Percentiles rank a stretch among this genome's conserved stretches.
These are phyloP conservation scores for Heterobasidion annosum DNA, from an alignment of 1,284 basidiomycete species.

Conservation along the genomic window DNA sequence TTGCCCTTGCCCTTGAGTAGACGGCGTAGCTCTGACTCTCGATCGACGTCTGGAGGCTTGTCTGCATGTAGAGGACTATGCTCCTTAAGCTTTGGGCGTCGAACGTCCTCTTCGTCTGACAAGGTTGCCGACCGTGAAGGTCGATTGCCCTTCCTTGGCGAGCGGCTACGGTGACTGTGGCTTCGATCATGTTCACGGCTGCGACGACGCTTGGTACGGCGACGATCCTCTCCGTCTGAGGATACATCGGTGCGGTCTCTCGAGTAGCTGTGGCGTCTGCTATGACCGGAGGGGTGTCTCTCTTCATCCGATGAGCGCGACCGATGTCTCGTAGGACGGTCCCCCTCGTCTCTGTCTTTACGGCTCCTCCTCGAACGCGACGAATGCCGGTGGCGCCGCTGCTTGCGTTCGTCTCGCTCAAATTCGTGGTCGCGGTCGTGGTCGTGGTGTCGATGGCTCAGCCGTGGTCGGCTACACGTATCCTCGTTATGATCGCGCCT, in stretches of 20 bases:
- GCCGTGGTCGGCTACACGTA: constrained; percentile 18
- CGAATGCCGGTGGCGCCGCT: constrained; percentile 17
- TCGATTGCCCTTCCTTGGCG: constrained; percentile 2
- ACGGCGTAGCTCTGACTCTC: constrained; percentile 15
- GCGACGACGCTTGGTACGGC: constrained; percentile 1
- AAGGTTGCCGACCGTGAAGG: constrained; percentile 7
- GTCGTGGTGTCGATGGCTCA: constrained; percentile 4
- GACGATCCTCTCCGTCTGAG: background rate
- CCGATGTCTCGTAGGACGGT: background rate
- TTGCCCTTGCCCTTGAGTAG: constrained; percentile 25
- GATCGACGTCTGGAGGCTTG: constrained; percentile 10
- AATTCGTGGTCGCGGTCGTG: background rate
- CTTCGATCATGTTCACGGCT: background rate
- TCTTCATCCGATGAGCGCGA: background rate
- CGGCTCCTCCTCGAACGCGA: background rate
- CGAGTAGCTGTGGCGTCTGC: background rate
- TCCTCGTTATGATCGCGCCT: constrained; percentile 33
- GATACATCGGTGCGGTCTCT: background rate
- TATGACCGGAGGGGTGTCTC: background rate
- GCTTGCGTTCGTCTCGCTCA: constrained; percentile 12
- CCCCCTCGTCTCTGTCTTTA: background rate
- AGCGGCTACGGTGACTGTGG: background rate
- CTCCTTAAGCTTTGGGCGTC: constrained; percentile 4
- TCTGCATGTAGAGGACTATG: constrained; percentile 12
- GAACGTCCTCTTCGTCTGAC: constrained; percentile 2